A percentile compares a stretch with the other conserved stretches of the same genome.
Evolutionary conservation across 169 alveolate species (phyloP).

Genomic region (Cryptosporidium muris): DNA sequence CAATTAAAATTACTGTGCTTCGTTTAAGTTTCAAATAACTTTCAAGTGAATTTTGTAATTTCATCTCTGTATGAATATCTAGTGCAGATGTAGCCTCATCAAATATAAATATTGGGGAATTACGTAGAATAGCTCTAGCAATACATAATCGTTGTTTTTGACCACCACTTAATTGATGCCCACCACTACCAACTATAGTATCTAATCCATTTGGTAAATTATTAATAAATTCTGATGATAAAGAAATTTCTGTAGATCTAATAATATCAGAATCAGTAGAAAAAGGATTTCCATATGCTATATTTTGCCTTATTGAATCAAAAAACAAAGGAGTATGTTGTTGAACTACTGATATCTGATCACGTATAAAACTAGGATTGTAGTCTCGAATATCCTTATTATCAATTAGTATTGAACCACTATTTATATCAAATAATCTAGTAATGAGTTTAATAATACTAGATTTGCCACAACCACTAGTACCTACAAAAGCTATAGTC

Average conservation of each 20-base stretch:
- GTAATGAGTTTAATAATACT: conserved; percentile 73
- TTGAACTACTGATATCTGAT: conserved; percentile 81
- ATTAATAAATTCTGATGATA: conserved; percentile 85
- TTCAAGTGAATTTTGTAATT: conserved; percentile 10
- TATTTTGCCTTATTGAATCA: conserved; percentile 90
- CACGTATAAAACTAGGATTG: conserved; percentile 78
- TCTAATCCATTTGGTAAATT: conserved; percentile 83
- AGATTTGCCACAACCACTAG: conserved; percentile 78
- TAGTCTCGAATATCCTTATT: conserved; percentile 75
- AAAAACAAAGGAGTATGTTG: conserved; percentile 92
- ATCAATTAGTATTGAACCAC: conserved; percentile 50
- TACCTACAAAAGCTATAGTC: conserved; percentile 56
- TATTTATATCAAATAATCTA: conserved; percentile 68
- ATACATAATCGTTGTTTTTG: conserved; percentile 89
- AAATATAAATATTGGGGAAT: conserved; percentile 86
- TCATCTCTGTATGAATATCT: conserved; percentile 76
- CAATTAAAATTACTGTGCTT: conserved; percentile 78
- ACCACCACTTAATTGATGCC: conserved; percentile 87
- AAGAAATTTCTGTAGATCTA: conserved; percentile 81
- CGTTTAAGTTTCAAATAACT: conserved; percentile 68
- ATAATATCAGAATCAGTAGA: conserved; percentile 90
- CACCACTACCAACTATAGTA: conserved; percentile 86
- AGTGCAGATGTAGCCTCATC: conserved; percentile 98
- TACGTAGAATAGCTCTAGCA: conserved; percentile 87
- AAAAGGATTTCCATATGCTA: conserved; percentile 86